A percentile compares a stretch with the other conserved stretches of the same genome.
phyloP scores from a whole-genome alignment of 805 yeast genomes.

The Candida michaelii region DNA sequence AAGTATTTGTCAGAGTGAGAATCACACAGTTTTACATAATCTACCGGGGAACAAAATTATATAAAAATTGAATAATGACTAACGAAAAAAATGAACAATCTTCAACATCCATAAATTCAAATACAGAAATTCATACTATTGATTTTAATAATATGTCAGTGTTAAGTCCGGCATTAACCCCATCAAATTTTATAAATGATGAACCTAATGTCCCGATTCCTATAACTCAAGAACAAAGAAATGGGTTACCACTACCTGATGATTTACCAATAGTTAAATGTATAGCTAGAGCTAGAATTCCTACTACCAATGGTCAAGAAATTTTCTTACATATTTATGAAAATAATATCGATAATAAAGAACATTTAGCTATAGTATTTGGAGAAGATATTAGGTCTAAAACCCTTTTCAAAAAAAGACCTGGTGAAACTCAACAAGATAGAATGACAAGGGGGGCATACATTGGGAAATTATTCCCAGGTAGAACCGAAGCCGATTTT shows the following conservation, averaged over 20 bases:
- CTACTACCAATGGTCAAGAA: conserved; percentile 94
- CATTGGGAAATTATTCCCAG: conserved; percentile 86
- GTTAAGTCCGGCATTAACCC: conserved; percentile 24
- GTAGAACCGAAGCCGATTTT: conserved; percentile 66
- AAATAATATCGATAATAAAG: conserved; percentile 85
- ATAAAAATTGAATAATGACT: not conserved
- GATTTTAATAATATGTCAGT: conserved; percentile 23
- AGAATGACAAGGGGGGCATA: conserved; percentile 99
- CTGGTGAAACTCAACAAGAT: conserved; percentile 81
- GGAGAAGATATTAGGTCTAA: conserved; percentile 87
- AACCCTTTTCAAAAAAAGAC: conserved; percentile 60
- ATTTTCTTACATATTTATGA: conserved; percentile 87
- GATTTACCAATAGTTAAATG: conserved; percentile 77
- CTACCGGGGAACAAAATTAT: not conserved
- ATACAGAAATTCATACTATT: not conserved
- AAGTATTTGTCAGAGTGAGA: conserved; percentile 3
- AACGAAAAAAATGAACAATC: not conserved
- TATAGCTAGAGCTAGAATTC: conserved; percentile 92
- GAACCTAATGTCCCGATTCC: conserved; percentile 16
- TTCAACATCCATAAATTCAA: too few species aligned
- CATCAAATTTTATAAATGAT: conserved; percentile 13
- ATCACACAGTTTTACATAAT: not conserved
- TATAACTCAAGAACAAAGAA: conserved; percentile 26
- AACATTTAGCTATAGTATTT: conserved; percentile 95
- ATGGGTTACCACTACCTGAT: conserved; percentile 46